Conservation (phyloP, 495 filamentous ascomycete species). For the Filosporella fistucella region DNA sequence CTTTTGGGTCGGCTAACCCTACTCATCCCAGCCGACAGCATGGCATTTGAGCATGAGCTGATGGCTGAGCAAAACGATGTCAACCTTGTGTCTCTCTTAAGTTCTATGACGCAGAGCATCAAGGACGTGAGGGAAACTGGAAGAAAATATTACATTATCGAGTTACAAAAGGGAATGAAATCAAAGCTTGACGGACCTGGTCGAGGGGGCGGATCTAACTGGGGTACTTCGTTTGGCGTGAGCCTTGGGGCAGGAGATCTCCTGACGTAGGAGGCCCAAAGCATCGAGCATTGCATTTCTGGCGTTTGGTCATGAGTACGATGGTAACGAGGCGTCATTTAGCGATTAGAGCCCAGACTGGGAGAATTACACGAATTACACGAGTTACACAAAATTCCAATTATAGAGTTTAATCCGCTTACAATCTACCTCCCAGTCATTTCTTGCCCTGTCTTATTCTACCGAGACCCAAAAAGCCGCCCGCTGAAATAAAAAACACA, state of each 20-base stretch:
- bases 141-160: constrained; percentile 65
- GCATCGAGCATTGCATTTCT: too few species aligned
- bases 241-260: constrained; percentile 19
- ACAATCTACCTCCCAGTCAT: too few species aligned
- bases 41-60: constrained; percentile 51
- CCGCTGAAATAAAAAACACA: too few species aligned
- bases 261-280: too few species aligned
- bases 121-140: constrained; percentile 63
- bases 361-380: too few species aligned
- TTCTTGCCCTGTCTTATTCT: constrained; percentile 6
- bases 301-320: too few species aligned
- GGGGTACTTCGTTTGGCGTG: constrained; percentile 1
- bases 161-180: constrained; percentile 33
- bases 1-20: constrained; percentile 58
- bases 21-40: constrained; percentile 48
- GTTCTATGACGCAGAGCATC: constrained; percentile 61
- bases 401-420: too few species aligned
- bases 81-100: constrained; percentile 64
- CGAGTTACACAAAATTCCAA: too few species aligned
- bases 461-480: constrained; percentile 13
- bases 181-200: constrained; percentile 1
- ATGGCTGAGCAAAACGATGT: constrained; percentile 74
- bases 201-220: not conserved
- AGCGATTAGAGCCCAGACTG: too few species aligned
- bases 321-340: too few species aligned